phyloP scores from a whole-genome alignment of 352 stramenopile species.

The Globisporangium solare region DNA sequence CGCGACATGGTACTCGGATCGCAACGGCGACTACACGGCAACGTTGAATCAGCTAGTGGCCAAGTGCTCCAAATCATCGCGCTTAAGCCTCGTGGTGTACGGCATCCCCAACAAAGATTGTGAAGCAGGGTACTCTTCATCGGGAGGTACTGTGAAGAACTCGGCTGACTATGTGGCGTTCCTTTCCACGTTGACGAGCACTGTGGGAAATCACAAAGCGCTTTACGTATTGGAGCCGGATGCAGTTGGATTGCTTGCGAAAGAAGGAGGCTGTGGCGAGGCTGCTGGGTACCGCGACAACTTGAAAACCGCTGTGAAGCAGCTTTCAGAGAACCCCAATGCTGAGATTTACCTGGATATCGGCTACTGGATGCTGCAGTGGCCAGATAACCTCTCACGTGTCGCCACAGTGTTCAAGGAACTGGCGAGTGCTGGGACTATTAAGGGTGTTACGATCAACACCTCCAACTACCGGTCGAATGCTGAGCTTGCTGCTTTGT shows the following conservation, averaged over 20 bases:
- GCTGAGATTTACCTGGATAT: constrained; percentile 62
- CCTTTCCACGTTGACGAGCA: constrained; percentile 31
- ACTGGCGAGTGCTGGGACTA: constrained; percentile 24
- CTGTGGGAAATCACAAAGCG: constrained; percentile 46
- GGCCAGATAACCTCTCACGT: constrained; percentile 14
- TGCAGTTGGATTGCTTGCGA: constrained; percentile 44
- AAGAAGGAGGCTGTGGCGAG: constrained; percentile 34
- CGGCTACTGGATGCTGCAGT: constrained; percentile 51
- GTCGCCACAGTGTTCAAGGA: constrained; percentile 42
- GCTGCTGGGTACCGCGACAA: constrained; percentile 45
- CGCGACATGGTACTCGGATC: constrained; percentile 57
- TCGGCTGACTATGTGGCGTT: constrained; percentile 43
- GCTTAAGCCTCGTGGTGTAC: constrained; percentile 59
- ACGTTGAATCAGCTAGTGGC: constrained; percentile 22
- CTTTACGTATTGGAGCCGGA: constrained; percentile 69
- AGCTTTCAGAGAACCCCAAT: constrained; percentile 50
- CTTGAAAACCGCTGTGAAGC: constrained; percentile 41
- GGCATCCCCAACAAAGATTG: constrained; percentile 67
- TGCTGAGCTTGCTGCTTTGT: constrained; percentile 42
- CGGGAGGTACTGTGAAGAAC: constrained; percentile 30
- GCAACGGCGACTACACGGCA: constrained; percentile 20
- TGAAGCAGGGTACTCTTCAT: constrained; percentile 38
- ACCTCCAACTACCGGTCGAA: constrained; percentile 72
- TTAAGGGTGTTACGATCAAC: constrained; percentile 67
- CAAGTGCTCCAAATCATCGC: constrained; percentile 29